Conservation (phyloP, 768 basidiomycete species). For the Boletellus ananiceps region DNA sequence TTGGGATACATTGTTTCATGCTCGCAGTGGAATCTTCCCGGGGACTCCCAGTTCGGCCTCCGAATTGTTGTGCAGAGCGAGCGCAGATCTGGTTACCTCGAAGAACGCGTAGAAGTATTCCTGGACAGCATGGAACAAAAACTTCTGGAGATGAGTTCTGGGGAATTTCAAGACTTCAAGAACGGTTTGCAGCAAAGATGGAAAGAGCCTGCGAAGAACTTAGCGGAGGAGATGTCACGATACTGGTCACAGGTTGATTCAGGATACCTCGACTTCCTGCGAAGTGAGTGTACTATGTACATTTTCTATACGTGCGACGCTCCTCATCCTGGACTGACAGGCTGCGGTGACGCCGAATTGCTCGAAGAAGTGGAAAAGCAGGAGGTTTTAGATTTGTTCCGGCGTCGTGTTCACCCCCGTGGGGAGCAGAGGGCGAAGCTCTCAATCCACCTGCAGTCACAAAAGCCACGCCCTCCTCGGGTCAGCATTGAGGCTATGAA, state of each 20-base stretch:
- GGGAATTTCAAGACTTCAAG: constrained; percentile 77
- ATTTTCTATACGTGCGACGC: neutral
- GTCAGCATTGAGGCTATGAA: constrained; percentile 61
- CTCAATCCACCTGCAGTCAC: constrained; percentile 76
- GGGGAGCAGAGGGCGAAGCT: constrained; percentile 73
- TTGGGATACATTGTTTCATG: constrained; percentile 88
- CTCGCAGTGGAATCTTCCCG: constrained; percentile 49
- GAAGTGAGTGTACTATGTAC: constrained; percentile 49
- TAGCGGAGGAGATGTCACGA: constrained; percentile 69
- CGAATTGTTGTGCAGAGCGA: constrained; percentile 89
- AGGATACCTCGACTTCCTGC: constrained; percentile 82
- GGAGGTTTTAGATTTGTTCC: constrained; percentile 71
- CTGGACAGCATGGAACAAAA: constrained; percentile 65
- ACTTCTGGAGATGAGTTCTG: constrained; percentile 64
- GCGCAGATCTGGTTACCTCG: constrained; percentile 71
- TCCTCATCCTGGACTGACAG: constrained; percentile 37
- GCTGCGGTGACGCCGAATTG: constrained; percentile 62
- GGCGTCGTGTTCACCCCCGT: constrained; percentile 60
- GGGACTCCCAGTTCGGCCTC: constrained; percentile 69
- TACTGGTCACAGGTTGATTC: constrained; percentile 70
- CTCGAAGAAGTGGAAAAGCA: constrained; percentile 65
- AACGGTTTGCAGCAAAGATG: constrained; percentile 72
- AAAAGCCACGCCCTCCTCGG: constrained; percentile 53
- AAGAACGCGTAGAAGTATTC: constrained; percentile 86
- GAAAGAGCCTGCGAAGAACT: constrained; percentile 84